Conservation (phyloP, 2,329 filamentous ascomycete species). For the Neocatenulostroma microsporum region DNA sequence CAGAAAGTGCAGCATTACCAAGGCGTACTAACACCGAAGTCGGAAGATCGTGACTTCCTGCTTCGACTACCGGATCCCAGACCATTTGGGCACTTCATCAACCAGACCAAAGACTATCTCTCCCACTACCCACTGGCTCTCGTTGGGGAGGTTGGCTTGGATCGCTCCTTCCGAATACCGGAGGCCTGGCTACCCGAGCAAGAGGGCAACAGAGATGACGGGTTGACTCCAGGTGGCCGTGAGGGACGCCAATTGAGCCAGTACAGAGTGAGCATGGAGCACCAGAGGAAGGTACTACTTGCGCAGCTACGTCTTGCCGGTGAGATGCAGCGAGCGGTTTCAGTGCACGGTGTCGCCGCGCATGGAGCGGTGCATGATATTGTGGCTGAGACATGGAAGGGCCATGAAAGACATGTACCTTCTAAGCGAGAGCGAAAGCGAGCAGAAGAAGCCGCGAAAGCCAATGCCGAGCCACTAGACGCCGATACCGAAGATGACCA, state of each 20-base stretch:
- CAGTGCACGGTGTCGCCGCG: slow-evolving; percentile 66
- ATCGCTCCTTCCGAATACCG: slow-evolving; percentile 69
- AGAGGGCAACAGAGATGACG: slow-evolving; percentile 37
- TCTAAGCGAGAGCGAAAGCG: slow-evolving; percentile 50
- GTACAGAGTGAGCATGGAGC: slow-evolving; percentile 58
- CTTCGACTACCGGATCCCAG: slow-evolving; percentile 51
- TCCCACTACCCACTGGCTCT: slow-evolving; percentile 54
- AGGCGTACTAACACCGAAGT: slow-evolving; percentile 53
- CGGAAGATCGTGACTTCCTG: slow-evolving; percentile 45
- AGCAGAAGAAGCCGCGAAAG: slow-evolving; percentile 10
- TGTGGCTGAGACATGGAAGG: slow-evolving; percentile 60
- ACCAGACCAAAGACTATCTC: slow-evolving; percentile 50
- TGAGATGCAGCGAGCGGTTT: slow-evolving; percentile 57
- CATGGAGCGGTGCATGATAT: slow-evolving; percentile 63
- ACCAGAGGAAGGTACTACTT: slow-evolving; percentile 59
- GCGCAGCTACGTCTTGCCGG: slow-evolving; percentile 66
- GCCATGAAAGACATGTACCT: slow-evolving; percentile 55
- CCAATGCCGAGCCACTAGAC: slow-evolving; percentile 9
- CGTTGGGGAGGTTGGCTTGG: slow-evolving; percentile 74
- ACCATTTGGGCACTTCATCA: slow-evolving; percentile 52
- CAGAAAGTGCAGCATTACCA: slow-evolving; percentile 55
- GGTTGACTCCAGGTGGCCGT: slow-evolving; percentile 59
- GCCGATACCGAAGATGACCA: slow-evolving; percentile 10
- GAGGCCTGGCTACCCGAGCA: slow-evolving; percentile 44
- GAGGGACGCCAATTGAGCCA: slow-evolving; percentile 62